These are phyloP conservation scores for Penicillium sclerotigenum DNA, from an alignment of 2,329 filamentous ascomycete genomes.

Conservation along the genomic window DNA sequence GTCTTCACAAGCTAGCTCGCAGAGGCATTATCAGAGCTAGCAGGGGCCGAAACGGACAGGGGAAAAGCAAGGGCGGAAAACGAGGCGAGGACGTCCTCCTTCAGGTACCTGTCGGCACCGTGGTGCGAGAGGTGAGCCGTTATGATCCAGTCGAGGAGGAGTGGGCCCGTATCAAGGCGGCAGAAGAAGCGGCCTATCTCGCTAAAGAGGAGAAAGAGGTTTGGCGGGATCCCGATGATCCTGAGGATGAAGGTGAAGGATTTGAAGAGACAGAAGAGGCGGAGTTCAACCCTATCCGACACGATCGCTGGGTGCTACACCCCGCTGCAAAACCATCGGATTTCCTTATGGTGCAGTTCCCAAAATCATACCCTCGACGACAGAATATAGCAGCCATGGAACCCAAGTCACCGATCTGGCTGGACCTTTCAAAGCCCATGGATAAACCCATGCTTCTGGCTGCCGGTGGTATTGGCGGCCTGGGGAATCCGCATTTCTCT, in stretches of 20 bases:
- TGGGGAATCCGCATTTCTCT: constrained; percentile 92
- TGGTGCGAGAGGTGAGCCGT: constrained; percentile 77
- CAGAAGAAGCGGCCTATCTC: constrained; percentile 55
- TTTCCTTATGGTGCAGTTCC: constrained; percentile 59
- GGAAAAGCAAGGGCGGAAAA: constrained; percentile 58
- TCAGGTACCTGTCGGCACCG: constrained; percentile 86
- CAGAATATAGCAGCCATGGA: constrained; percentile 63
- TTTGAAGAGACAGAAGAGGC: constrained; percentile 40
- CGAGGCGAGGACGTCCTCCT: constrained; percentile 84
- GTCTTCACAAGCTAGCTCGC: constrained; percentile 83
- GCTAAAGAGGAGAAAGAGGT: constrained; percentile 24
- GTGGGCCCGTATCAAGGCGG: constrained; percentile 34
- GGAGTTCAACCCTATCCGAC: constrained; percentile 43
- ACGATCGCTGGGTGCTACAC: constrained; percentile 81
- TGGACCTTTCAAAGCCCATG: constrained; percentile 74
- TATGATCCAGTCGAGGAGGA: constrained; percentile 74
- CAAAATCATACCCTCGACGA: constrained; percentile 54
- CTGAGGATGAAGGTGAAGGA: neutral
- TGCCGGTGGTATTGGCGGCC: constrained; percentile 79
- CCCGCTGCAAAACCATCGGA: constrained; percentile 74
- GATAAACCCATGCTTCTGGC: constrained; percentile 80
- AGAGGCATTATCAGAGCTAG: constrained; percentile 58
- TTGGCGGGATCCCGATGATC: constrained; percentile 6
- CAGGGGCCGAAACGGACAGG: constrained; percentile 47
- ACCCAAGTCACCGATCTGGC: constrained; percentile 67